Conservation (phyloP, 2,329 filamentous ascomycete genomes). For the Cytospora piceae region DNA sequence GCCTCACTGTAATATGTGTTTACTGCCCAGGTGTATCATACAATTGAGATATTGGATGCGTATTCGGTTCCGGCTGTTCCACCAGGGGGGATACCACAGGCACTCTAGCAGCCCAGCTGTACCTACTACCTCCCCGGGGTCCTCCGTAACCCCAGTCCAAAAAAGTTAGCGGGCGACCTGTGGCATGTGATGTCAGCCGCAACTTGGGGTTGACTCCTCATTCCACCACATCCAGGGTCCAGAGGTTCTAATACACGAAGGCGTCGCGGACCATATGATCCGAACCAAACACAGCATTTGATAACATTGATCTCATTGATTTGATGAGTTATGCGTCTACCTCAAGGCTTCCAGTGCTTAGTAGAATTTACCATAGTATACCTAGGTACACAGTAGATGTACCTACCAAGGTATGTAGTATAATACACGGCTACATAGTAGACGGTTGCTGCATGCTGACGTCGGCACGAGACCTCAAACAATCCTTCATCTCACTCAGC, state of each 20-base stretch:
- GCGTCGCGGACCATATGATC: background rate
- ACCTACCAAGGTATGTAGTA: background rate
- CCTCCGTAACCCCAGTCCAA: too few species aligned
- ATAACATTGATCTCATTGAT: too few species aligned
- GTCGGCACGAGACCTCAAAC: background rate
- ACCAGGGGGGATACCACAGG: too few species aligned
- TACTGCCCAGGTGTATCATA: too few species aligned
- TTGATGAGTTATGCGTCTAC: too few species aligned
- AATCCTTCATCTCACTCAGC: background rate
- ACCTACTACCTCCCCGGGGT: too few species aligned
- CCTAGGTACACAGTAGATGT: background rate
- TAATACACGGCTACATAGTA: background rate
- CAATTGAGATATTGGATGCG: too few species aligned
- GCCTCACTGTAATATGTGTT: too few species aligned
- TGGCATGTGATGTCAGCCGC: conserved; percentile 4
- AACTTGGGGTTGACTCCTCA: background rate
- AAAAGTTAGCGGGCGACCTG: background rate
- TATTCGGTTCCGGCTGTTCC: too few species aligned
- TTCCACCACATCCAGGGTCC: background rate
- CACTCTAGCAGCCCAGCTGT: too few species aligned
- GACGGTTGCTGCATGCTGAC: background rate
- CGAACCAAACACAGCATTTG: background rate
- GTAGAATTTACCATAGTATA: background rate
- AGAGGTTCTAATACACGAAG: background rate
- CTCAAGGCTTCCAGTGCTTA: too few species aligned